Evolutionary conservation across 1,139 yeast genomes (phyloP).

Genomic region (Geotrichum cucujoidarum): DNA sequence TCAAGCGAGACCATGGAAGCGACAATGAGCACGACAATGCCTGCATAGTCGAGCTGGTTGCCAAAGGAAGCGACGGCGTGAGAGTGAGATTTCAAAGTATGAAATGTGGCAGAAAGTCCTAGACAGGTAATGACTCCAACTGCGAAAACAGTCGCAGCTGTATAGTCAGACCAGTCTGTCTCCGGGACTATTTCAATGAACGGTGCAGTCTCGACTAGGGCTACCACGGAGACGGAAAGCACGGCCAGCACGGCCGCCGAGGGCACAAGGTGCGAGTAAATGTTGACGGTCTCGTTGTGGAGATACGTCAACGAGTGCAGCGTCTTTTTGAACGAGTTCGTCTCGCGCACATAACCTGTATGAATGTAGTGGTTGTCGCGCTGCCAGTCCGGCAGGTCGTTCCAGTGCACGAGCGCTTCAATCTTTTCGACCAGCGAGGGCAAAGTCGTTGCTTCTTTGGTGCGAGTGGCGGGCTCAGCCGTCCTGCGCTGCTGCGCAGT

Average conservation of each 20-base stretch:
- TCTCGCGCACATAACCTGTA: conserved; percentile 71
- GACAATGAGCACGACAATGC: conserved; percentile 71
- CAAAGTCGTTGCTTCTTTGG: no score
- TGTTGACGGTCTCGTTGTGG: conserved; percentile 83
- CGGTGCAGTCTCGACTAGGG: conserved; percentile 22
- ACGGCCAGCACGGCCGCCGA: conserved; percentile 16
- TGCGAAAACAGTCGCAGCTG: conserved; percentile 44
- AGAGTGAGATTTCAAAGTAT: conserved; percentile 74
- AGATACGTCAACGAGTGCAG: conserved; percentile 55
- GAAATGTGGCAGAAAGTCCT: conserved; percentile 71
- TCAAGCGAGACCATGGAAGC: conserved; percentile 70
- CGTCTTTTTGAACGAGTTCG: conserved; percentile 51
- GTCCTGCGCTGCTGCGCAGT: no score
- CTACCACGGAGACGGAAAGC: conserved; percentile 1
- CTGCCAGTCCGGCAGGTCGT: conserved; percentile 76
- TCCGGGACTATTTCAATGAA: conserved; percentile 42
- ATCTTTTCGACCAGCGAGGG: conserved; percentile 3
- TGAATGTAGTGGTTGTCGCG: conserved; percentile 74
- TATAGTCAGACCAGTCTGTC: conserved; percentile 44
- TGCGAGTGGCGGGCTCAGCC: no score
- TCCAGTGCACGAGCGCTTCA: conserved; percentile 34
- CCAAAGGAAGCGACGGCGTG: conserved; percentile 56
- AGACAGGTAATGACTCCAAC: conserved; percentile 57
- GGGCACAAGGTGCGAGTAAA: conserved; percentile 77
- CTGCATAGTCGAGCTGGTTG: conserved; percentile 80